Conservation (phyloP, 345 rosid genomes). For the Corchorus capsularis region DNA sequence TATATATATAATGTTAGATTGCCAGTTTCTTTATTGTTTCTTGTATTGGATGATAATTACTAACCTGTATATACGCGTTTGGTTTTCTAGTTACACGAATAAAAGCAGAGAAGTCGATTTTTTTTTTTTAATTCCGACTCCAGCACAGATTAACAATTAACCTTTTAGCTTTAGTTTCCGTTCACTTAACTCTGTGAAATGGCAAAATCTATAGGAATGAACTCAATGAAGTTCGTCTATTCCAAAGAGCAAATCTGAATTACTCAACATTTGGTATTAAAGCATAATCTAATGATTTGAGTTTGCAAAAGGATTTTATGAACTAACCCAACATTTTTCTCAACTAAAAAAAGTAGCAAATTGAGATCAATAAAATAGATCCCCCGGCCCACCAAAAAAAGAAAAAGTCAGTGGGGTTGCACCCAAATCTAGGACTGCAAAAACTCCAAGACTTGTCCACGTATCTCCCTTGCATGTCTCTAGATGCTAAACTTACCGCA, state of each 20-base stretch:
- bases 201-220: too few relatives aligned
- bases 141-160: background rate
- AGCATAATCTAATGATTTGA: too few relatives aligned
- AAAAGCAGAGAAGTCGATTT: background rate
- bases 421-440: conserved; percentile 19
- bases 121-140: background rate
- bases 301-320: background rate
- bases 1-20: background rate
- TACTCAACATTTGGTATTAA: too few relatives aligned
- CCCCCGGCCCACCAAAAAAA: background rate
- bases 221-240: too few relatives aligned
- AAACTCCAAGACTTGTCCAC: conserved; percentile 22
- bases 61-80: background rate
- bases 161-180: background rate
- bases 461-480: conserved; percentile 35
- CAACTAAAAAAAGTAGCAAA: background rate
- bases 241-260: background rate
- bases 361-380: background rate
- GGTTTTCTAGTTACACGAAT: background rate
- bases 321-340: background rate
- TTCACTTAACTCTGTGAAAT: too few relatives aligned
- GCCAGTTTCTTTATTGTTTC: background rate
- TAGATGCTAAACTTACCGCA: background rate
- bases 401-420: background rate
- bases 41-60: background rate